Evolutionary conservation across 176 grass and related monocot species (phyloP), one percentile per base, ranked within the genome.

Genomic region (Thinopyrum elongatum): DNA sequence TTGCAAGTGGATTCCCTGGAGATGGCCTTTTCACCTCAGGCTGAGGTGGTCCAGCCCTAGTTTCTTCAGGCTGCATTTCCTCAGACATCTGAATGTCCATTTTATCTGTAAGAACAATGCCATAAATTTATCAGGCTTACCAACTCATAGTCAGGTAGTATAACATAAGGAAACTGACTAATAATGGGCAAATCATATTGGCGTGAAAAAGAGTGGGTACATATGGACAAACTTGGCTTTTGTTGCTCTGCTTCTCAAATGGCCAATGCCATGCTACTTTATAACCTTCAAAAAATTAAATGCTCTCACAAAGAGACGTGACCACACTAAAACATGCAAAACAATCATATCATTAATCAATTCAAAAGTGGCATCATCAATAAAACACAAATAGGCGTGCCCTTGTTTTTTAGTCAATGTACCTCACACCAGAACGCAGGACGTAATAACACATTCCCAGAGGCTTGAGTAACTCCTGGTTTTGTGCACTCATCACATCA

Each of bases 1-100:
- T 82, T 51, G 90, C 70, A 90, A 96, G 85, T 29, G 92, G 82
- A 86, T 88, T 96, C 85, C 38, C 80, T 67, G 82, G 17, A 76
- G 61, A 79, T 81, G 57, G 51, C 70, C 26, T 85, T 89, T 92
- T 65, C 67, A 89, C 61, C 31, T 85, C 79, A 84, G 49, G 69
- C 57, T 78, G 81, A 69, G 62, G 27, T 63, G 33, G 27, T 75
- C 87, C 51, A 69, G 82, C 76, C 80, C 7, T 51, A 70, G 89
- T 60, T 36, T 76, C 81, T 74, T 91, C 76, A 76, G 77, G 76
- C 3, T 62, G 61, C 74, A 70, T 68, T 70, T 14, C 85, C 25
- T 70, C 70, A 14, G 36, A 55, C 5, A 81, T 76, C 64, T 11
- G 17, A 70, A 31, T 21, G 58, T 77, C 77, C 7, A n/a, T 77